Evolutionary conservation across 78 protist genomes (phyloP), one percentile per base, ranked within the genome.

Genomic region (slime mould (Dictyostelium discoideum)): DNA sequence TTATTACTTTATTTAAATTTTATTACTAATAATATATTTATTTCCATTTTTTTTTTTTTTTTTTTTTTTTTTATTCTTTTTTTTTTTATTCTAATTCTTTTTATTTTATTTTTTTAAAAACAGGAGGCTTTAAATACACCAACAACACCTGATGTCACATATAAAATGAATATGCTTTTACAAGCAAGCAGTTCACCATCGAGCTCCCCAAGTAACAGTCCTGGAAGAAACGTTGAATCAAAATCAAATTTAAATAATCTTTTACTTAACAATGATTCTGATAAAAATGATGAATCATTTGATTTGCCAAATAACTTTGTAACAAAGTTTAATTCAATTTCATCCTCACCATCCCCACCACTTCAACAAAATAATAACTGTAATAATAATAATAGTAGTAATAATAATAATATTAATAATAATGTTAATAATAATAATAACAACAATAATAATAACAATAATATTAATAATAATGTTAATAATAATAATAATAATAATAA

Each of bases 231-330:
- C 9, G 76, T 67, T 67, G 76, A 26, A 26, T 80, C 39, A 40
- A 42, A 80, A n/a, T 24, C 48, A n/a, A 80, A 24, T 80, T n/a
- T 80, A 26, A 42, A 32, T 16, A 29, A 48, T 60, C 65, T 57
- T 20, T 13, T 83, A 11, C 16, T 48, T 39, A 37, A 57, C 16
- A 54, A 14, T 20, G 29, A 60, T 42, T 76, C 40, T 11, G 24
- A 60, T 60, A 39, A 83, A 60, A 29, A 83, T 24, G 63, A 82
- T n/a, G 44, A 46, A 37, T 20, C 54, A 39, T 83, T 60, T 83
- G 87, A 83, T 9, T 24, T 83, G 3, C 87, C 87, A 32, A 83
- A 50, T n/a, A n/a, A 83, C 32, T 83, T 83, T 83, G 69, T 83
- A 16, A 83, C 87, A 60, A 83, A 83, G 37, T 20, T 26, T 4